phyloP scores from a whole-genome alignment of 768 basidiomycete genomes.

The Serendipita sp. region DNA sequence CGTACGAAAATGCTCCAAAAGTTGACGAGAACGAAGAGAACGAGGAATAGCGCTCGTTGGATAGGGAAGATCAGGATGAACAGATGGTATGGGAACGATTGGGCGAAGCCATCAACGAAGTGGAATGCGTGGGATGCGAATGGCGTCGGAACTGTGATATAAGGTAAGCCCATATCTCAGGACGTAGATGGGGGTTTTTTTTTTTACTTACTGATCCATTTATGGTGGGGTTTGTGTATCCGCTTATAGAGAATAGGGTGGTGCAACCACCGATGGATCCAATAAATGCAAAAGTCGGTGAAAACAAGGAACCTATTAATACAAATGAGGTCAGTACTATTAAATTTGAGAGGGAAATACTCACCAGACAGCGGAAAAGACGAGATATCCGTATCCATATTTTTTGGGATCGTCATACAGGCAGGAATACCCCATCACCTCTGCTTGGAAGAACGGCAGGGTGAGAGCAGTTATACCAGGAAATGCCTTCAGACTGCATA shows the following conservation, averaged over 20 bases:
- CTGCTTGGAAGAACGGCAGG: constrained; percentile 85
- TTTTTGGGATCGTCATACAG: constrained; percentile 66
- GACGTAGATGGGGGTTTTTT: neutral
- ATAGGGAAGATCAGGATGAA: constrained; percentile 83
- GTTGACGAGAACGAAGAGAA: constrained; percentile 81
- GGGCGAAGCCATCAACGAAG: constrained; percentile 82
- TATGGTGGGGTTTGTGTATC: constrained; percentile 96
- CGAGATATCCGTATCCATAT: constrained; percentile 60
- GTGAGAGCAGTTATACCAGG: constrained; percentile 72
- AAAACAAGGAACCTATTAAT: constrained; percentile 51
- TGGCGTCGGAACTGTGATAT: constrained; percentile 70
- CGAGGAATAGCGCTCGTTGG: constrained; percentile 70
- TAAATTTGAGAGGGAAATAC: constrained; percentile 15
- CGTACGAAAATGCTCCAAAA: constrained; percentile 82
- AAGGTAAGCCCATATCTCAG: neutral
- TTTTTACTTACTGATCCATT: constrained; percentile 72
- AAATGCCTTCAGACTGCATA: constrained; percentile 53
- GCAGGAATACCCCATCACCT: constrained; percentile 69
- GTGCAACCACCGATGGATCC: constrained; percentile 88
- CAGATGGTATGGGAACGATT: constrained; percentile 89
- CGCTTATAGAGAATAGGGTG: constrained; percentile 73
- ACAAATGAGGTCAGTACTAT: constrained; percentile 7
- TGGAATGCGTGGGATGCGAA: constrained; percentile 98
- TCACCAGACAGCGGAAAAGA: constrained; percentile 52
- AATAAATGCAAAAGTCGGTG: constrained; percentile 90